phyloP scores from a whole-genome alignment of 2,329 filamentous ascomycete species.

The Clarireedia hainanense region DNA sequence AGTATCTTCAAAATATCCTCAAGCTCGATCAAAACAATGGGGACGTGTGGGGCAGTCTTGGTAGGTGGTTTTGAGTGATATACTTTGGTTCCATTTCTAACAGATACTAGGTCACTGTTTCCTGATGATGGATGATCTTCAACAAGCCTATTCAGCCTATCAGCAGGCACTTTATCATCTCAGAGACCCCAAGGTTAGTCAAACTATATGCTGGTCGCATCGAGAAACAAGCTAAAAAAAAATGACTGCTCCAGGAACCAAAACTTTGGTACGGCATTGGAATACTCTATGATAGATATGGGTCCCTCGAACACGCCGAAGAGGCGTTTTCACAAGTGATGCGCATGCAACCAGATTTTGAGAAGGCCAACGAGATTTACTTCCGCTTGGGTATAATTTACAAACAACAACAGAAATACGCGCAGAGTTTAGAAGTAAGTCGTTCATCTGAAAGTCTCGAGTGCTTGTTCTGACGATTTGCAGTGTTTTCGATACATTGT shows the following conservation, averaged over 20 bases:
- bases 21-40: constrained; percentile 86
- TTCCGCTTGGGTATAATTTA: constrained; percentile 99
- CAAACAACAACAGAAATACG: constrained; percentile 94
- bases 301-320: constrained; percentile 92
- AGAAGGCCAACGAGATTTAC: constrained; percentile 99
- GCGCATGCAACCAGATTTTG: constrained; percentile 95
- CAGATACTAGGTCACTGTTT: constrained; percentile 75
- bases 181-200: constrained; percentile 74
- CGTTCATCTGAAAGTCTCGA: constrained; percentile 9
- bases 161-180: constrained; percentile 92
- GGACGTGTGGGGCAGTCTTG: constrained; percentile 92
- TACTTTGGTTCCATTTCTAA: constrained; percentile 12
- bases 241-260: constrained; percentile 56
- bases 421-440: constrained; percentile 79
- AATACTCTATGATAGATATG: constrained; percentile 93
- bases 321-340: constrained; percentile 98
- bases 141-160: constrained; percentile 94
- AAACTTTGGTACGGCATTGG: constrained; percentile 99
- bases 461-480: constrained; percentile 14
- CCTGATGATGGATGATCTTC: constrained; percentile 96
- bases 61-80: constrained; percentile 40
- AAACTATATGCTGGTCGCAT: neutral
- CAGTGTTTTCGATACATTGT: constrained; percentile 99
- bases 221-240: constrained; percentile 9
- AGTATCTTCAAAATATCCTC: constrained; percentile 84